Conservation (phyloP, 805 yeast species). For the Metschnikowia picachoensis region DNA sequence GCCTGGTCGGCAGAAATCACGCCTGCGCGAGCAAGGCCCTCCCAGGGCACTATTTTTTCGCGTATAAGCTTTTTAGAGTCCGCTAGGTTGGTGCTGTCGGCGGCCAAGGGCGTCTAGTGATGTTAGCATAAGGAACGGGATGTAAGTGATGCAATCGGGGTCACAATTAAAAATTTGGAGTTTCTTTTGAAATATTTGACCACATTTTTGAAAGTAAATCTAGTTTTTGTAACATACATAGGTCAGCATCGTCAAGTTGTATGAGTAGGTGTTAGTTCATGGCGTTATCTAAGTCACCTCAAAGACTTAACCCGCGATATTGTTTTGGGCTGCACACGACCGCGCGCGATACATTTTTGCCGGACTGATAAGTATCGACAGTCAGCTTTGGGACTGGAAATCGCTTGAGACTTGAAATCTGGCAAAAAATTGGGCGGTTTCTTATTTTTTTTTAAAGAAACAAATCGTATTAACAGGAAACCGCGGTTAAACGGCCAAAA, state of each 20-base stretch:
- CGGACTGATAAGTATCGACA: too few relatives aligned
- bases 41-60: slow-evolving; percentile 88
- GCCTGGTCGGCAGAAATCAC: slow-evolving; percentile 68
- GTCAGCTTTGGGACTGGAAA: too few relatives aligned
- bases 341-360: not conserved
- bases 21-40: slow-evolving; percentile 75
- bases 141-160: too few relatives aligned
- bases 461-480: too few relatives aligned
- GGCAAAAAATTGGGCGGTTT: too few relatives aligned
- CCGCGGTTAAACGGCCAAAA: too few relatives aligned
- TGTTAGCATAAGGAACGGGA: too few relatives aligned
- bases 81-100: slow-evolving; percentile 64
- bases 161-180: too few relatives aligned
- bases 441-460: too few relatives aligned
- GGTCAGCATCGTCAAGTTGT: not conserved
- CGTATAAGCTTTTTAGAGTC: slow-evolving; percentile 67
- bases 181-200: not conserved
- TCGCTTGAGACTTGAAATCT: too few relatives aligned
- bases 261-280: not conserved
- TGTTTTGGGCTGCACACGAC: not conserved
- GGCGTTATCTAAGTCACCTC: not conserved
- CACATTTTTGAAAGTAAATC: not conserved
- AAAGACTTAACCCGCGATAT: not conserved
- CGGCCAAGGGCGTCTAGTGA: slow-evolving; percentile 30
- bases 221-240: not conserved